Percentiles rank a stretch among this genome's conserved stretches.
Conservation (phyloP, 1,284 basidiomycete species). For the Naganishia sp. region DNA sequence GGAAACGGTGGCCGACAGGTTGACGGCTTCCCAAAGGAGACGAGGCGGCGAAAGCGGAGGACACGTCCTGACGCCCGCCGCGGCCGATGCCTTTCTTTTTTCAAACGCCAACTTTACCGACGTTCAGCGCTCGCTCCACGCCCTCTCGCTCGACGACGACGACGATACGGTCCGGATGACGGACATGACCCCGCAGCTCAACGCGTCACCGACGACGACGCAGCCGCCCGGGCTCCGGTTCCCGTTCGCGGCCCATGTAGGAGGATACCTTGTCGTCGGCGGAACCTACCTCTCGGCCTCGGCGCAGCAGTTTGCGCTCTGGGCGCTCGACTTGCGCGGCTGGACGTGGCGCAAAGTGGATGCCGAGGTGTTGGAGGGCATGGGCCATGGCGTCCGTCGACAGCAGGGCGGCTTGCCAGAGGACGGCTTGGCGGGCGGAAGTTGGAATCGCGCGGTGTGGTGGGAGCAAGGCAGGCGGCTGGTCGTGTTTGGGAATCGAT, state of each 20-base stretch:
- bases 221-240: slow-evolving; percentile 91
- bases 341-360: slow-evolving; percentile 85
- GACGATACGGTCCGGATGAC: neutral
- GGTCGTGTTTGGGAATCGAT: slow-evolving; percentile 81
- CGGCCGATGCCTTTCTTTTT: slow-evolving; percentile 49
- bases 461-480: slow-evolving; percentile 74
- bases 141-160: slow-evolving; percentile 64
- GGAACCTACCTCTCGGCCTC: slow-evolving; percentile 87
- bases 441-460: slow-evolving; percentile 83
- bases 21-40: slow-evolving; percentile 50
- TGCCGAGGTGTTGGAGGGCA: slow-evolving; percentile 34
- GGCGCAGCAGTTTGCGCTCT: slow-evolving; percentile 73
- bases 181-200: neutral
- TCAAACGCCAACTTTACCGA: slow-evolving; percentile 74
- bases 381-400: slow-evolving; percentile 37
- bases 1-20: slow-evolving; percentile 61
- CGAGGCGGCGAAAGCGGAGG: neutral
- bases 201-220: neutral
- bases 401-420: neutral
- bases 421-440: slow-evolving; percentile 61
- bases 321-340: slow-evolving; percentile 76
- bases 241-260: slow-evolving; percentile 85
- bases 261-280: slow-evolving; percentile 81
- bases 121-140: slow-evolving; percentile 86
- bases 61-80: slow-evolving; percentile 45